Evolutionary conservation across 225 moss, liverwort and hornwort genomes (phyloP).

Genomic region (Thuidium tamariscinum): DNA sequence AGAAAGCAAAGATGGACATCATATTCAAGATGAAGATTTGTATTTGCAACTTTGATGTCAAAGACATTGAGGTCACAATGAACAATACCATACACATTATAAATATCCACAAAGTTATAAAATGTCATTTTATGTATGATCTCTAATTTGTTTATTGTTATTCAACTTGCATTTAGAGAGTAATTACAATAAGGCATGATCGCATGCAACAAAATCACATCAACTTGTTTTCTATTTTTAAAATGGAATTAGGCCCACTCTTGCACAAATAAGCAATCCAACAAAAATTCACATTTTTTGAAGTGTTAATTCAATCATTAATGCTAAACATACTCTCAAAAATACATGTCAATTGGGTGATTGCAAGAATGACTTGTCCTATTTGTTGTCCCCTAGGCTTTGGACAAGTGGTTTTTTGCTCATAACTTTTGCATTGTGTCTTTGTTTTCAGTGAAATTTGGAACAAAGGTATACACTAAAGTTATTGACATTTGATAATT

Average conservation of each 20-base stretch:
- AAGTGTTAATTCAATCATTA: background rate
- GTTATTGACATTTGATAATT: too few relatives aligned
- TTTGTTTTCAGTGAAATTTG: too few relatives aligned
- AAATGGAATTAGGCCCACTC: background rate
- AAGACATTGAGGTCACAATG: background rate
- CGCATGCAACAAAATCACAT: background rate
- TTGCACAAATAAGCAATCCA: background rate
- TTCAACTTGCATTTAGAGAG: background rate
- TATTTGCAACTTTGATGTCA: background rate
- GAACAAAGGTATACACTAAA: too few relatives aligned
- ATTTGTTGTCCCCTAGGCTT: too few relatives aligned
- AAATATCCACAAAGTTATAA: background rate
- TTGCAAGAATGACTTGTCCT: too few relatives aligned
- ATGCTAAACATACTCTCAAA: background rate
- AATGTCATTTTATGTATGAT: background rate
- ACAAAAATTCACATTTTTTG: background rate
- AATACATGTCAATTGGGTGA: too few relatives aligned
- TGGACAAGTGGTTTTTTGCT: too few relatives aligned
- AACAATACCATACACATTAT: background rate
- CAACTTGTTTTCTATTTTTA: background rate
- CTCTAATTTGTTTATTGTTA: background rate
- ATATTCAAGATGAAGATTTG: background rate
- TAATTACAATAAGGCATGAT: background rate
- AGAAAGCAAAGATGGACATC: background rate
- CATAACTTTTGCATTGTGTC: too few relatives aligned